phyloP scores from a whole-genome alignment of 139 green algal species.

The Picochlorum sp. region DNA sequence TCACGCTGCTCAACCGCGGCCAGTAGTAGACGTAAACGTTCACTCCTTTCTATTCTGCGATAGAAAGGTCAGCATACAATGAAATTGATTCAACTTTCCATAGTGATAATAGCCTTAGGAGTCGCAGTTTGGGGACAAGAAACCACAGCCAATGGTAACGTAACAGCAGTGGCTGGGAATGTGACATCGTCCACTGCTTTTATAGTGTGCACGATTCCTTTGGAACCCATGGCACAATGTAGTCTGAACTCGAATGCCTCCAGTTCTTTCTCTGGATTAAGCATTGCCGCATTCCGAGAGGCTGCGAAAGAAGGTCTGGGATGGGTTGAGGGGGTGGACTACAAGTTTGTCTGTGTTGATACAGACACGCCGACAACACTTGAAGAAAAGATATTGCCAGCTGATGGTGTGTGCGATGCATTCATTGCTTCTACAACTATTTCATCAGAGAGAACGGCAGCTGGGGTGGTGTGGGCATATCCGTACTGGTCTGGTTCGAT shows the following conservation, averaged over 20 bases:
- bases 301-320: not conserved
- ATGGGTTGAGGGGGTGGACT: conserved; percentile 3
- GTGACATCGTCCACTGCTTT: no score
- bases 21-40: no score
- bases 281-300: not conserved
- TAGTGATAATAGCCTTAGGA: no score
- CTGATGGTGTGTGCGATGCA: conserved; percentile 3
- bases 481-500: conserved; percentile 4
- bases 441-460: not conserved
- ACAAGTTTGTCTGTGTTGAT: not conserved
- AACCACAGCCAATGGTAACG: no score
- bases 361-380: not conserved
- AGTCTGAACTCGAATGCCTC: not conserved
- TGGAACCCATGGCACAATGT: not conserved
- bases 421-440: conserved; percentile 3
- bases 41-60: no score
- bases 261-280: conserved; percentile 2
- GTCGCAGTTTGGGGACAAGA: no score
- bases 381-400: not conserved
- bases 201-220: no score
- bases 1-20: no score
- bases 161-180: no score
- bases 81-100: no score
- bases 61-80: no score
- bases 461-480: not conserved